These are phyloP conservation scores for Leucocoprinus leucothites DNA, from an alignment of 768 basidiomycete genomes.

Conservation along the genomic window DNA sequence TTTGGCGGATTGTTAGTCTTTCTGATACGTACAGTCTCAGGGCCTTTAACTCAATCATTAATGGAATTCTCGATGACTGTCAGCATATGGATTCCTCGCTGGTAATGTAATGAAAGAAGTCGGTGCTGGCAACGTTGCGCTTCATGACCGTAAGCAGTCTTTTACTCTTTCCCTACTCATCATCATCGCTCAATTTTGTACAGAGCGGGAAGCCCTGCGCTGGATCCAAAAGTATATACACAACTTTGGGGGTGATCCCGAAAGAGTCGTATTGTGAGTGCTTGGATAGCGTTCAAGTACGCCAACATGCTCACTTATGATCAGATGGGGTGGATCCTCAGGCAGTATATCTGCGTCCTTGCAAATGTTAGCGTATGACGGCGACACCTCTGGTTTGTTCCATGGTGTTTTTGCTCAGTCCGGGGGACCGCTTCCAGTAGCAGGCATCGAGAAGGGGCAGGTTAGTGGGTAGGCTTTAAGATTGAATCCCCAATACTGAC, in stretches of 20 bases:
- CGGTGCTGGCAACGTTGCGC: slow-evolving; percentile 44
- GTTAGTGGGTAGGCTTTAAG: slow-evolving; percentile 32
- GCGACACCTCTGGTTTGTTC: slow-evolving; percentile 6
- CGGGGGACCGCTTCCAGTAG: slow-evolving; percentile 39
- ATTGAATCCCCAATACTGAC: slow-evolving; percentile 26
- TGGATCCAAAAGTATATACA: slow-evolving; percentile 63
- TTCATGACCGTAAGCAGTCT: slow-evolving; percentile 42
- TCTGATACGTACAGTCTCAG: background rate
- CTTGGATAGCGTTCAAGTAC: background rate
- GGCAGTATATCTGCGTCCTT: slow-evolving; percentile 13
- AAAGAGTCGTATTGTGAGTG: slow-evolving; percentile 45
- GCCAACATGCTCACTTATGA: background rate
- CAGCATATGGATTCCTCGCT: slow-evolving; percentile 39
- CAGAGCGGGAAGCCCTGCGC: slow-evolving; percentile 35
- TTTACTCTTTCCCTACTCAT: slow-evolving; percentile 32
- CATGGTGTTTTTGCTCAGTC: slow-evolving; percentile 21
- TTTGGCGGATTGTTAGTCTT: slow-evolving; percentile 22
- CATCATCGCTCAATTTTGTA: slow-evolving; percentile 12
- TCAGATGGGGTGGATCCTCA: slow-evolving; percentile 12
- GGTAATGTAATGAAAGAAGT: slow-evolving; percentile 36
- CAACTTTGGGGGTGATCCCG: slow-evolving; percentile 60
- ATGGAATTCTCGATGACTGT: slow-evolving; percentile 33
- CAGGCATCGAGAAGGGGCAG: slow-evolving; percentile 41
- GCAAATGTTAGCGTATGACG: slow-evolving; percentile 6
- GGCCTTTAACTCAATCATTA: background rate